Percentiles rank a stretch among this genome's conserved stretches.
Evolutionary conservation across 2,329 filamentous ascomycete species (phyloP).

Genomic region (Penicillium sp.): DNA sequence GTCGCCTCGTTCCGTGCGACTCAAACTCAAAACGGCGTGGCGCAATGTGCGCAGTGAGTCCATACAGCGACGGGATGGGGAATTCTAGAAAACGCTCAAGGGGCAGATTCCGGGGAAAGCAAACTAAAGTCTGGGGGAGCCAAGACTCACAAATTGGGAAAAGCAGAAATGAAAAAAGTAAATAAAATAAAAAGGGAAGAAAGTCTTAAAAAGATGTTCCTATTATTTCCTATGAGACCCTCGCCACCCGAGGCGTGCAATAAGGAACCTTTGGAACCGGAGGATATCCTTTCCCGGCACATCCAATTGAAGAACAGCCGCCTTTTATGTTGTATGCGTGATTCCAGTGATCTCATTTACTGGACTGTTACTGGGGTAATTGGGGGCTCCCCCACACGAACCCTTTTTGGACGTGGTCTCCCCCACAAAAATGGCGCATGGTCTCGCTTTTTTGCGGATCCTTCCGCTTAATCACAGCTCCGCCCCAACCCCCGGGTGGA

Average conservation of each 20-base stretch:
- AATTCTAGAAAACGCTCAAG: constrained; percentile 20
- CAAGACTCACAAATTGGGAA: neutral
- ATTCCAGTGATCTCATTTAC: too few species aligned
- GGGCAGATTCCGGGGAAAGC: constrained; percentile 9
- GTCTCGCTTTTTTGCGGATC: constrained; percentile 18
- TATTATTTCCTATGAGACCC: neutral
- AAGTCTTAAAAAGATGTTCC: neutral
- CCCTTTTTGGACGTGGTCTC: constrained; percentile 15
- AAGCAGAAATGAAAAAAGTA: neutral
- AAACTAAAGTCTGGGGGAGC: constrained; percentile 6
- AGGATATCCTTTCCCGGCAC: constrained; percentile 5
- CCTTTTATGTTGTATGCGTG: neutral
- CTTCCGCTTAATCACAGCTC: constrained; percentile 14
- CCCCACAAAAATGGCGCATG: constrained; percentile 32
- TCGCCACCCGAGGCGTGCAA: constrained; percentile 7
- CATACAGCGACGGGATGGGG: constrained; percentile 1
- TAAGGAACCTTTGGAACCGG: constrained; percentile 8
- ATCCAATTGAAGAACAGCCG: constrained; percentile 2
- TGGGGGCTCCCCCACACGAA: constrained; percentile 26
- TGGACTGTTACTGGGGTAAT: neutral
- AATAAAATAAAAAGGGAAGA: neutral
- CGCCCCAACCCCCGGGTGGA: constrained; percentile 11
- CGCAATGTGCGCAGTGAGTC: constrained; percentile 19
- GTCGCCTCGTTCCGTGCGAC: constrained; percentile 16
- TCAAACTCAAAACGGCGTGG: constrained; percentile 25